A percentile compares a stretch with the other conserved stretches of the same genome.
Conservation (phyloP, 1,284 basidiomycete genomes). For the Cryptococcus sp. region DNA sequence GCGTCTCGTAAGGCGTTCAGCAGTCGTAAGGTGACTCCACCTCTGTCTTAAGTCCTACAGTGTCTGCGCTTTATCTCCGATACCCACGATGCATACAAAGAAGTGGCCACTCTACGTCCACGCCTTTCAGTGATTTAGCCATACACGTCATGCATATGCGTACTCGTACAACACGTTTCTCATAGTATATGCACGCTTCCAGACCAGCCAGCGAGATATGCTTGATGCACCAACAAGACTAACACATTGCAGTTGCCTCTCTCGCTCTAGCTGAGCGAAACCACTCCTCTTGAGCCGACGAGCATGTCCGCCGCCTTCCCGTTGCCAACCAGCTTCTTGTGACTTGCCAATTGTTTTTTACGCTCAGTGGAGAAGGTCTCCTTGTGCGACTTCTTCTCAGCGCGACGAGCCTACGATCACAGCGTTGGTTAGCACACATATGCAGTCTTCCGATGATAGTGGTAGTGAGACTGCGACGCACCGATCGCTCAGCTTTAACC, state of each 20-base stretch:
- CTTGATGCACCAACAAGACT: no score
- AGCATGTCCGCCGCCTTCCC: slow-evolving; percentile 51
- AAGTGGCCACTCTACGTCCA: not conserved
- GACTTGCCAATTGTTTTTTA: slow-evolving; percentile 66
- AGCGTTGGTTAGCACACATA: slow-evolving; percentile 22
- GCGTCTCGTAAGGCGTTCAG: no score
- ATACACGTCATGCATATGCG: slow-evolving; percentile 1
- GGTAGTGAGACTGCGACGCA: slow-evolving; percentile 24
- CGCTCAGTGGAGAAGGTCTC: slow-evolving; percentile 74
- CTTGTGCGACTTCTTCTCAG: slow-evolving; percentile 77
- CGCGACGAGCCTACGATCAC: slow-evolving; percentile 67
- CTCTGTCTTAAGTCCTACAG: slow-evolving; percentile 10
- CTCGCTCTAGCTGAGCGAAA: slow-evolving; percentile 33
- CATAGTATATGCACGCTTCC: not conserved
- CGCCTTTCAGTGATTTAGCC: not conserved
- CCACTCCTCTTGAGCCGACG: slow-evolving; percentile 38
- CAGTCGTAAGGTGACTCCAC: no score
- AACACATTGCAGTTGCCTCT: not conserved
- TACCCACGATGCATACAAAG: not conserved
- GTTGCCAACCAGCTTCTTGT: slow-evolving; percentile 48
- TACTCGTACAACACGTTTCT: not conserved
- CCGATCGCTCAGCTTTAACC: slow-evolving; percentile 77
- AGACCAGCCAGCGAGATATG: no score
- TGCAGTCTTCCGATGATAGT: not conserved
- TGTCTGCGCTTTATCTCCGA: slow-evolving; percentile 10